phyloP scores from a whole-genome alignment of 2,329 filamentous ascomycete genomes.

The Cercospora berteroae region DNA sequence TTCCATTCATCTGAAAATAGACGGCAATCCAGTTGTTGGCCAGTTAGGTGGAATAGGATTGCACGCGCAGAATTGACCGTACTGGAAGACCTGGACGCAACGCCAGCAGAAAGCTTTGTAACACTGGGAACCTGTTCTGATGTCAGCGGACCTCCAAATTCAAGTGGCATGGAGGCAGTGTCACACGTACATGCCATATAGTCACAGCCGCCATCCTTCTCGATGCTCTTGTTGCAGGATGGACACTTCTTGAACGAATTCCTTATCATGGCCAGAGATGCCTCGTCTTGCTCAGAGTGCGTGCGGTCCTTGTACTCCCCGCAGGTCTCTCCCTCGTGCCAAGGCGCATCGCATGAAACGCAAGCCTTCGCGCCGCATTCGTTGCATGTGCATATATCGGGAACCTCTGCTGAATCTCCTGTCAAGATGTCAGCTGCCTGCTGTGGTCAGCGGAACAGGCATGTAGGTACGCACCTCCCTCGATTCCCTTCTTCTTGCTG shows the following conservation, averaged over 20 bases:
- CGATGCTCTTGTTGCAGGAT: slow-evolving; percentile 30
- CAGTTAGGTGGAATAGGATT: not conserved
- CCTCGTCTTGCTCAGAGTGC: slow-evolving; percentile 33
- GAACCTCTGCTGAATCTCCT: not conserved
- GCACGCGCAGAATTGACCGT: slow-evolving; percentile 19
- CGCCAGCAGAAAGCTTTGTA: slow-evolving; percentile 34
- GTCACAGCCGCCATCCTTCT: slow-evolving; percentile 37
- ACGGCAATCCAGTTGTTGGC: not conserved
- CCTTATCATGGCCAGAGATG: slow-evolving; percentile 22
- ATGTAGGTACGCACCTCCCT: not conserved
- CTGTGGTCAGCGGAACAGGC: not conserved
- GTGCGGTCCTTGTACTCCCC: slow-evolving; percentile 35
- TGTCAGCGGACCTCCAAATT: not conserved
- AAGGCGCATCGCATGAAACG: slow-evolving; percentile 33
- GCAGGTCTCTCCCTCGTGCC: slow-evolving; percentile 36
- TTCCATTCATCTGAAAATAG: not conserved
- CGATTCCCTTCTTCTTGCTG: slow-evolving; percentile 7
- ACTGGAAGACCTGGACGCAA: slow-evolving; percentile 23
- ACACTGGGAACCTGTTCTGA: slow-evolving; percentile 27
- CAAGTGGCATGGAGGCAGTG: not conserved
- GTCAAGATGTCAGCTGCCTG: not conserved
- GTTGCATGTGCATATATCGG: slow-evolving; percentile 35
- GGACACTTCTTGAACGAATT: slow-evolving; percentile 34
- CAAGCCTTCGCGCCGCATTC: slow-evolving; percentile 34
- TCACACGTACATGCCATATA: slow-evolving; percentile 28